Evolutionary conservation across 2,329 filamentous ascomycete species (phyloP).

Genomic region (Chaetomiaceae sp.): DNA sequence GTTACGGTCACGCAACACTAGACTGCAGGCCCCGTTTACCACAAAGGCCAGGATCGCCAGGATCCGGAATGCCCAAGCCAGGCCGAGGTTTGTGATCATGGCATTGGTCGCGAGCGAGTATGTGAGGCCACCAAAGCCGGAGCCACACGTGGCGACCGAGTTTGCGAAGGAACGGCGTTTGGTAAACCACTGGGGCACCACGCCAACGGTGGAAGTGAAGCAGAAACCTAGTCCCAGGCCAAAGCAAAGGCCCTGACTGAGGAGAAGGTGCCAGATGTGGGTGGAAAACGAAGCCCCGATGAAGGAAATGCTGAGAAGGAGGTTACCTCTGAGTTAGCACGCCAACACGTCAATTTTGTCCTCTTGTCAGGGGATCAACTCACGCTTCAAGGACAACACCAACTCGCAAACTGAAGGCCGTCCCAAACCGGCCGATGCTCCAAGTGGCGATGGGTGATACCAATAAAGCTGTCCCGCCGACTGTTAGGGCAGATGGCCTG

Average conservation of each 20-base stretch:
- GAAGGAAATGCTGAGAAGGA: conserved; percentile 45
- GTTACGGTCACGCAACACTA: conserved; percentile 68
- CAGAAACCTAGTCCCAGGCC: conserved; percentile 75
- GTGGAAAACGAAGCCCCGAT: conserved; percentile 66
- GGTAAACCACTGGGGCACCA: conserved; percentile 71
- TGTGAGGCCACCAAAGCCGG: conserved; percentile 67
- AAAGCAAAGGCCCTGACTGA: conserved; percentile 71
- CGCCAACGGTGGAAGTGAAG: conserved; percentile 64
- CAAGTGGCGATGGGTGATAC: conserved; percentile 65
- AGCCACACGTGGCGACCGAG: conserved; percentile 63
- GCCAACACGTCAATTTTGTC: not conserved
- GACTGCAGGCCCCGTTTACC: conserved; percentile 59
- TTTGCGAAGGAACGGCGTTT: conserved; percentile 65
- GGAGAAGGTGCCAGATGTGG: conserved; percentile 70
- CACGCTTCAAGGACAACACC: conserved; percentile 60
- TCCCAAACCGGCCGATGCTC: conserved; percentile 58
- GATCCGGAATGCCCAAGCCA: conserved; percentile 64
- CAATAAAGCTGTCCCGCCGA: conserved; percentile 49
- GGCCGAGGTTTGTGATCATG: conserved; percentile 60
- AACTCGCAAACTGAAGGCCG: conserved; percentile 57
- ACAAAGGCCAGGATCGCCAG: conserved; percentile 59
- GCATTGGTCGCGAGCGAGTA: conserved; percentile 65
- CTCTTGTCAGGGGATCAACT: conserved; percentile 16
- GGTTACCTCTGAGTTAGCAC: not conserved
- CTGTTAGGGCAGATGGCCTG: conserved; percentile 17